Base-by-base conservation (phyloP, 1,139 yeast genomes). In the Casaregolazyma lundiana region DNA sequence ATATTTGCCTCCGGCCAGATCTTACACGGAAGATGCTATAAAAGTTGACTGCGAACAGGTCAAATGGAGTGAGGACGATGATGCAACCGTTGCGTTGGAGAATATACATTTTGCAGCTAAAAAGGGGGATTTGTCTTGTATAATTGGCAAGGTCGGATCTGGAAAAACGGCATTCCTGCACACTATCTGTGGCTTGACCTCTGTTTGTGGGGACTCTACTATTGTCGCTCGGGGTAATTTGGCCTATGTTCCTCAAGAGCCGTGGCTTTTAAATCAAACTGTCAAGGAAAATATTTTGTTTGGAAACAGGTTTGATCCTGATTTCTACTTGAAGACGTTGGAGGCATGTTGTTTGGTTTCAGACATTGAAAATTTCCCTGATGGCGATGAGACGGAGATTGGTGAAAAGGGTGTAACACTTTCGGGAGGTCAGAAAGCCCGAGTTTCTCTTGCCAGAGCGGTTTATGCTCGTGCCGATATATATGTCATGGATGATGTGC, bases 401-500 rank as follows among this genome's bases (percentile, higher is more conserved):
- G 96, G 96, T 44, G 96, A 88, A 64, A 85, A 85, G 60, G 96
- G 96, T 47, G 85, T 87, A 46, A 81, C 94, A 2, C 72, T 88
- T 47, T 84, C 94, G 16, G 96, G 96, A 44, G 96, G 96, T 18
- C 96, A 88, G 64, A 87, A 85, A 67, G 95, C 96, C 0, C 76
- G 96, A 59, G 73, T 87, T 24, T 78, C 92, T 5, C 71, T 88
- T 47, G 96, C 96, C 0, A 76, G 96, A 59, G 95, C 96, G 2
- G 92, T 88, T 2, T 88, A 87, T 61, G 75, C 94, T 4, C 73
- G 95, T 48, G 84, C 95, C 0, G 95, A 87, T 61, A 73, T 88
- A 17, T 84, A 83, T 58, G 66, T 88, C 38, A 68, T 88, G 45
- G 96, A 88, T 65, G 96, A 84, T 58, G 73, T 84, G 5, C 72